Base-by-base conservation (phyloP, 306 rosid species). In the Senna tora region DNA sequence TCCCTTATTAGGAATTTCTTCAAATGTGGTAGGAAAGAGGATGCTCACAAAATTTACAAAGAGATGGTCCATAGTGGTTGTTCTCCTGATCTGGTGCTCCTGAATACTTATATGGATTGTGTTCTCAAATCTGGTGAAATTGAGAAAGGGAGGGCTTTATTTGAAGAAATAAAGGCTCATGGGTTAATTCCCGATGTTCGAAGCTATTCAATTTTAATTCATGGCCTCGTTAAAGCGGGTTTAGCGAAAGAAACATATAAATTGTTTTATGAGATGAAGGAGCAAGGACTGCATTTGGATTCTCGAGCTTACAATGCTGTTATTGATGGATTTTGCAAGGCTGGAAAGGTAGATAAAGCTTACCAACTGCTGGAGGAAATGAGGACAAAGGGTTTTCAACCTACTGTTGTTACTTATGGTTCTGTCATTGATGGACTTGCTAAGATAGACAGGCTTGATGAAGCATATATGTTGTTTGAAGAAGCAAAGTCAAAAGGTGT, bases 391-490 rank as follows among this genome's bases (percentile, higher is more conserved):
- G 94, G 94, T 75, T 89, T 86, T 47, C 90, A 77, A 66, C 95
- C 92, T 53, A 91, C 98, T 57, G 85, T 87, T 46, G 92, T 94
- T 61, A 89, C 98, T 46, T 94, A 94, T 62, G 98, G 97, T 71
- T 91, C 90, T 70, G 95, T 94, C 57, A 71, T 94, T 16, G 97
- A 94, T 70, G 96, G 97, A 73, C 97, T 94, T 68, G 87, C 96
- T 51, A 89, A 91, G 90, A 91, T 89, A 41, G 97, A 91, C 78
- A 81, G 98, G 79, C 96, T 94, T 30, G 98, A 94, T 58, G 98
- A 94, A 89, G 96, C 97, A 21, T 94, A 91, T 73, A 91, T 89
- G 97, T 84, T 94, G 49, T 94, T 91, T 70, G 98, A 94, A 86
- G 97, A 94, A 87, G 97, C 94, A 69, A 91, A 91, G 80, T 78